Conservation (phyloP, 1,284 basidiomycete species). For the Caloboletus firmus region DNA sequence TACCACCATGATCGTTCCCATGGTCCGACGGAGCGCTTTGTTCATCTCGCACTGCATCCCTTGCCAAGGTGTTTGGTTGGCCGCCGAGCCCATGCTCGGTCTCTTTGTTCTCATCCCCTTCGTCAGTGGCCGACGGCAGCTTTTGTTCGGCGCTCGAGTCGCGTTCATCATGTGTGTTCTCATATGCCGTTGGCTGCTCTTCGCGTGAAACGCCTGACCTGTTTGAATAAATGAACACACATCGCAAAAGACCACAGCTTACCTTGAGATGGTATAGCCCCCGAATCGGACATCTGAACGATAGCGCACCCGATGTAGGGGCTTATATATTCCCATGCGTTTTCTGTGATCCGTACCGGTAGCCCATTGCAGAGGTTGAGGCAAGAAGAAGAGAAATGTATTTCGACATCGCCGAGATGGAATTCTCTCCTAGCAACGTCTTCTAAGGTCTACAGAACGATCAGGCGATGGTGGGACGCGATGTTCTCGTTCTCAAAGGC, state of each 20-base stretch:
- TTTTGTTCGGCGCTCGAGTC: not conserved
- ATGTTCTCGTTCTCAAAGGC: too few species aligned
- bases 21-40: slow-evolving; percentile 2
- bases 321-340: slow-evolving; percentile 19
- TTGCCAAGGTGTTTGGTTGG: not conserved
- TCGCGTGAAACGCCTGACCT: not conserved
- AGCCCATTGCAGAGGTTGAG: slow-evolving; percentile 19
- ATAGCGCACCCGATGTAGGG: slow-evolving; percentile 28
- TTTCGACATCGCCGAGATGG: slow-evolving; percentile 15
- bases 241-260: not conserved
- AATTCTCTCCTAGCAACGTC: slow-evolving; percentile 24
- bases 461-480: not conserved
- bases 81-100: not conserved
- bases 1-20: not conserved
- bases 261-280: slow-evolving; percentile 1
- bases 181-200: not conserved
- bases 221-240: not conserved
- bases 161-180: not conserved
- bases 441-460: slow-evolving; percentile 13
- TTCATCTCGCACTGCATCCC: not conserved
- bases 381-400: slow-evolving; percentile 23
- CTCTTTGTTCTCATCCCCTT: not conserved
- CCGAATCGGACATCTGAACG: slow-evolving; percentile 3
- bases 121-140: not conserved
- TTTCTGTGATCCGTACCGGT: slow-evolving; percentile 25